These are phyloP conservation scores for Curvularia sp. DNA, from an alignment of 2,329 filamentous ascomycete species.

Conservation along the genomic window DNA sequence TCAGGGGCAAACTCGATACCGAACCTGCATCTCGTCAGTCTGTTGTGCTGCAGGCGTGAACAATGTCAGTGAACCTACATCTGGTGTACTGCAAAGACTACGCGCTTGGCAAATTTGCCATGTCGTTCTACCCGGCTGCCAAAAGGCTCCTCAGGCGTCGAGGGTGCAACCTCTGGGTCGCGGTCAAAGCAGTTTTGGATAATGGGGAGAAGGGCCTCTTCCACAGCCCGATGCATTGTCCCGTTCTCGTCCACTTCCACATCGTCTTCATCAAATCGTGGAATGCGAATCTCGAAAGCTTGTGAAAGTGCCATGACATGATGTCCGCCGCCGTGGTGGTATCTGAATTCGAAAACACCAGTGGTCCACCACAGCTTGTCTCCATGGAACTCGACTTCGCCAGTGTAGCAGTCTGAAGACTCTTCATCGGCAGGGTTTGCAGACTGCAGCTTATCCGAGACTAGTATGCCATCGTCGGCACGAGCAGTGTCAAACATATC, in stretches of 20 bases:
- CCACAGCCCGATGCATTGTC: constrained; percentile 72
- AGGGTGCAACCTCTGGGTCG: constrained; percentile 88
- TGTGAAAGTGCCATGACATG: constrained; percentile 93
- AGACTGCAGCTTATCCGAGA: constrained; percentile 67
- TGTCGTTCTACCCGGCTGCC: constrained; percentile 85
- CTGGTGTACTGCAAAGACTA: constrained; percentile 92
- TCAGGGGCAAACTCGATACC: constrained; percentile 93
- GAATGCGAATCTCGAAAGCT: constrained; percentile 88
- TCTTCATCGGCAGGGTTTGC: constrained; percentile 54
- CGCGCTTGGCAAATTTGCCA: constrained; percentile 84
- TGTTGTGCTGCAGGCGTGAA: neutral
- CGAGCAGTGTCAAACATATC: constrained; percentile 77
- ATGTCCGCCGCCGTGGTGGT: constrained; percentile 92
- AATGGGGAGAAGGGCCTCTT: constrained; percentile 78
- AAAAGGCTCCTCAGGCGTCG: constrained; percentile 79
- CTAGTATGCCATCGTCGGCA: constrained; percentile 77
- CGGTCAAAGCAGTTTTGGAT: constrained; percentile 92
- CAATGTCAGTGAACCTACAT: constrained; percentile 67
- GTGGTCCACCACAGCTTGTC: constrained; percentile 98
- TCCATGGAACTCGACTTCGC: constrained; percentile 85
- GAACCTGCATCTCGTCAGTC: constrained; percentile 60
- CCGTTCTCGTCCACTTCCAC: constrained; percentile 66
- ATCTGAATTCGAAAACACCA: constrained; percentile 94
- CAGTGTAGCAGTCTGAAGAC: constrained; percentile 69
- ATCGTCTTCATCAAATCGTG: constrained; percentile 78